These are phyloP conservation scores for Phialophora verrucosa DNA, from an alignment of 2,329 filamentous ascomycete genomes.

Conservation along the genomic window DNA sequence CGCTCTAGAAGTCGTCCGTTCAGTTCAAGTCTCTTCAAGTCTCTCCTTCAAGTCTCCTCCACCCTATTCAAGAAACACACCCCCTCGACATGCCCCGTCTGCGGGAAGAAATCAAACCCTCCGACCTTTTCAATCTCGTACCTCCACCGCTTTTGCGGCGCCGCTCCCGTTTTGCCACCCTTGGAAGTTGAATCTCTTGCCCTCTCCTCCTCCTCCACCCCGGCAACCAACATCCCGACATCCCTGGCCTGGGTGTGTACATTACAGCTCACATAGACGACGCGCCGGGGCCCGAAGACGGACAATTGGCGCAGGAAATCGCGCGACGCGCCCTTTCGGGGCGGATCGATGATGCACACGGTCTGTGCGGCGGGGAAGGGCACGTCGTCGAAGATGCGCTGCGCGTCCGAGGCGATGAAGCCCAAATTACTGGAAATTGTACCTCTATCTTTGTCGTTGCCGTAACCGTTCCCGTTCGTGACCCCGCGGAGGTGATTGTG, in stretches of 20 bases:
- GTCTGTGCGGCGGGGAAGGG: slow-evolving; percentile 79
- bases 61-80: slow-evolving; percentile 63
- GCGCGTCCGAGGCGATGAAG: slow-evolving; percentile 89
- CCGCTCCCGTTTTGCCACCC: not conserved
- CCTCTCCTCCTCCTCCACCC: slow-evolving; percentile 68
- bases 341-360: slow-evolving; percentile 94
- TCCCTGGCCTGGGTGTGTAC: slow-evolving; percentile 97
- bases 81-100: slow-evolving; percentile 73
- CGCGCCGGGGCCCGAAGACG: slow-evolving; percentile 73
- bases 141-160: slow-evolving; percentile 42
- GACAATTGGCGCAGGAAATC: slow-evolving; percentile 83
- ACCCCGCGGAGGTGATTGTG: not conserved
- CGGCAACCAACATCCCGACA: slow-evolving; percentile 83
- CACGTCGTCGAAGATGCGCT: slow-evolving; percentile 78
- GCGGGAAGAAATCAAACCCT: slow-evolving; percentile 97
- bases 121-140: slow-evolving; percentile 90
- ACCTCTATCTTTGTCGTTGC: not conserved
- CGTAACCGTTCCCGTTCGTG: not conserved
- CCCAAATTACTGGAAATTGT: slow-evolving; percentile 69
- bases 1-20: too few species aligned
- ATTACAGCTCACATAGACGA: slow-evolving; percentile 96
- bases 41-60: slow-evolving; percentile 19
- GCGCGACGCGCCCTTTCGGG: slow-evolving; percentile 89
- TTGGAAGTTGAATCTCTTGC: slow-evolving; percentile 75
- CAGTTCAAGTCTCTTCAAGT: not conserved